These are phyloP conservation scores for Didymella lethalis DNA, from an alignment of 2,329 filamentous ascomycete species.

Conservation along the genomic window DNA sequence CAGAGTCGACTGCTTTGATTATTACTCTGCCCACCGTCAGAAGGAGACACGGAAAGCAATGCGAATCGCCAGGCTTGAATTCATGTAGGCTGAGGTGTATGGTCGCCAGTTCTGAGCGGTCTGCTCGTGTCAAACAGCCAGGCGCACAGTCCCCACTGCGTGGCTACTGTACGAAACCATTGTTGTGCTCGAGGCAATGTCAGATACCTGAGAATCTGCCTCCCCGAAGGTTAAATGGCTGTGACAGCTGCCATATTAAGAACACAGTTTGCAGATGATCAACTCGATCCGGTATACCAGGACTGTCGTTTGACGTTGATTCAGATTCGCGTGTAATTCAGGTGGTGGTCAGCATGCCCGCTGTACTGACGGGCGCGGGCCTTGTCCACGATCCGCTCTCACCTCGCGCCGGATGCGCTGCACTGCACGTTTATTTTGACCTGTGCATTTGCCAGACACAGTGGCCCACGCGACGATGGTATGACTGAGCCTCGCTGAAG, in stretches of 20 bases:
- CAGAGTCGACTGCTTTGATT: background rate
- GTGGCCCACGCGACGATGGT: conserved; percentile 47
- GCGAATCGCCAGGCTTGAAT: background rate
- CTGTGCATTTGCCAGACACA: conserved; percentile 47
- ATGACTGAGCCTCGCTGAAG: conserved; percentile 35
- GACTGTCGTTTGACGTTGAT: conserved; percentile 8
- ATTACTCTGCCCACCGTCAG: background rate
- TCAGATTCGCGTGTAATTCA: conserved; percentile 11
- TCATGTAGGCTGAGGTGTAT: background rate
- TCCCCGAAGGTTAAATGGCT: conserved; percentile 8
- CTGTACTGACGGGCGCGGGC: conserved; percentile 36
- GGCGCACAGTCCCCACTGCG: conserved; percentile 45
- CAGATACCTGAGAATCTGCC: conserved; percentile 29
- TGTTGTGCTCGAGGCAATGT: conserved; percentile 34
- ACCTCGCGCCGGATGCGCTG: conserved; percentile 49
- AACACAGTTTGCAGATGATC: conserved; percentile 2
- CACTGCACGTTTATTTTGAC: conserved; percentile 53
- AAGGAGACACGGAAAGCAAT: background rate
- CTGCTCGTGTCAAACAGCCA: conserved; percentile 41
- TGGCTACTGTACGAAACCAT: conserved; percentile 35
- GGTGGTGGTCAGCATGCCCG: conserved; percentile 46
- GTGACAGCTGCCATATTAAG: conserved; percentile 3
- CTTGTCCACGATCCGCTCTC: conserved; percentile 49
- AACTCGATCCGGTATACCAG: background rate
- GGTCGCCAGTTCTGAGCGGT: conserved; percentile 41